Evolutionary conservation across 495 filamentous ascomycete species (phyloP), one percentile per base, ranked within the genome.

Genomic region (Tuber calosporum): DNA sequence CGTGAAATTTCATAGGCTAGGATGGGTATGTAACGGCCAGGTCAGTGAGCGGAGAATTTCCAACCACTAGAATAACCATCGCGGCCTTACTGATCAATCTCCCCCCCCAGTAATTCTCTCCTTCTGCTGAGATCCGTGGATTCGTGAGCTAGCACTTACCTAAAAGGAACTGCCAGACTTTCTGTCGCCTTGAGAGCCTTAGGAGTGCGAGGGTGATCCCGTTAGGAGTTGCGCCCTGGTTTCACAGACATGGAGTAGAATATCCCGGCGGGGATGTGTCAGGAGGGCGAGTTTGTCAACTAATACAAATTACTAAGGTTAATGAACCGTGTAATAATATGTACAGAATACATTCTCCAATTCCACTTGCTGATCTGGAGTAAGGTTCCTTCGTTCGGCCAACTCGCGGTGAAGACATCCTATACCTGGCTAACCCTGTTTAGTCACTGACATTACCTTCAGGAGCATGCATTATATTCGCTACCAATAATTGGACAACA

Each of bases 51-150:
- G 66, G 36, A 34, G 71, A 69, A 38, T 42, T 73, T n/a, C 41
- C 73, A 43, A 79, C 78, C 2, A 69, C 70, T 26, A 66, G 40
- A 36, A 76, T 41, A 67, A 78, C 26, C 13, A 40, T 77, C 19
- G 76, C 87, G 0, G 83, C 86, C 73, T 88, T 87, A 73, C 87
- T 86, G 58, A 89, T 84, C 36, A 89, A 75, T 45, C 85, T 0
- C 78, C 82, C 68, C 84, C 84, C 22, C 82, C 83, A 8, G 82
- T 82, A 37, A 86, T 81, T 15, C 79, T 40, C 39, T 40, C 11
- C 8, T 75, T n/a, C 45, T n/a, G 22, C 45, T 48, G 6, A 4
- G 8, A n/a, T 22, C 45, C 2, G 45, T 43, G 22, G 5, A 48
- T 48, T 48, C 5, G 8, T 48, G n/a, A 48, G 8, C 22, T 9